Evolutionary conservation across 441 rosid species (phyloP).

Genomic region (Sinapis alba): DNA sequence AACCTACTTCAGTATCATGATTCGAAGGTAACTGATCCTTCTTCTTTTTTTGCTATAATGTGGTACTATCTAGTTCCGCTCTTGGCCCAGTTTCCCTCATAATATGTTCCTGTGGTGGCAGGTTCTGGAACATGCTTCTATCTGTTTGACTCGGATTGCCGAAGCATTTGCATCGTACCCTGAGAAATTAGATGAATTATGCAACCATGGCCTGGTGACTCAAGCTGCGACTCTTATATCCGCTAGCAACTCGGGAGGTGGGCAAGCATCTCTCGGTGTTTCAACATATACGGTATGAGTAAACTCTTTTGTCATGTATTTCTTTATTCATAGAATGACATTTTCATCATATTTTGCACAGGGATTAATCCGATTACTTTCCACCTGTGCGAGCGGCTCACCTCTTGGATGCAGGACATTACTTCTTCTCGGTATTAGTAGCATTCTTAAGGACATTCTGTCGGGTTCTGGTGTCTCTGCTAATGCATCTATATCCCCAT

Average conservation of each 20-base stretch:
- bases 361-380: slow-evolving; percentile 96
- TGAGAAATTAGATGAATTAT: slow-evolving; percentile 89
- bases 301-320: slow-evolving; percentile 1
- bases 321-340: slow-evolving; percentile 19
- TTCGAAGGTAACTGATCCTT: slow-evolving; percentile 74
- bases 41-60: neutral
- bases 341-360: slow-evolving; percentile 47
- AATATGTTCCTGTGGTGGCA: slow-evolving; percentile 39
- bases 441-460: slow-evolving; percentile 89
- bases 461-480: slow-evolving; percentile 89
- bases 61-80: slow-evolving; percentile 6
- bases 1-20: slow-evolving; percentile 98
- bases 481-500: slow-evolving; percentile 87
- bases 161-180: slow-evolving; percentile 93
- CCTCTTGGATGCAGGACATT: slow-evolving; percentile 92
- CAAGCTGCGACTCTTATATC: slow-evolving; percentile 99
- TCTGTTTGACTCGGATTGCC: slow-evolving; percentile 96
- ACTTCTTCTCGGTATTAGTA: slow-evolving; percentile 93
- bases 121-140: slow-evolving; percentile 99
- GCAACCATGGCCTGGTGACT: slow-evolving; percentile 94
- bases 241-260: slow-evolving; percentile 88
- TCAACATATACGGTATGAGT: slow-evolving; percentile 90
- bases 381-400: slow-evolving; percentile 98
- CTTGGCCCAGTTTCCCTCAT: slow-evolving; percentile 11
- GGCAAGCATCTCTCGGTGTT: slow-evolving; percentile 91